Evolutionary conservation across 805 yeast species (phyloP), one percentile per base, ranked within the genome.

Genomic region (Yarrowia deformans): DNA sequence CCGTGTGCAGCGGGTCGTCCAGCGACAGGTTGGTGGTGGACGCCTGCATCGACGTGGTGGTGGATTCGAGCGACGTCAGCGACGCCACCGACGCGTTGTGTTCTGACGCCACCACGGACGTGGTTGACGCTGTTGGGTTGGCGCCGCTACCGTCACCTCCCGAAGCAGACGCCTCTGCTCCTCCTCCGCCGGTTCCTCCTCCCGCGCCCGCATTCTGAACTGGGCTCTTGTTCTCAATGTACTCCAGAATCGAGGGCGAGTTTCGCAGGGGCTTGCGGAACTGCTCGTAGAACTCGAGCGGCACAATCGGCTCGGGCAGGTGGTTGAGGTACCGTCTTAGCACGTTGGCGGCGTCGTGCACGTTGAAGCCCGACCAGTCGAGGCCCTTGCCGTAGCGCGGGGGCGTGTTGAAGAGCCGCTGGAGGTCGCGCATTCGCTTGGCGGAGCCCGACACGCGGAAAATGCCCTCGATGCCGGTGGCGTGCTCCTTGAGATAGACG

Each of bases 301-400:
- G 97, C 23, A 95, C 88, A 69, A 95, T 83, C 0, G 98, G 98
- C 75, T 95, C 98, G 0, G 97, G 96, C 69, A 95, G 83, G 55
- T 92, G 88, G 75, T 93, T 92, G 71, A 95, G 82, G 77, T 86
- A 95, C 69, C 99, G 83, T 76, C 98, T 84, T 70, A 95, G 84
- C 29, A 95, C 82, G 19, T 95, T 90, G 1, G 98, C 97, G 0
- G 97, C 98, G 78, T 95, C 99, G 79, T 95, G 99, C 13, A 94
- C 98, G 0, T 93, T 91, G 79, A 87, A 95, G 0, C 97, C 94
- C 61, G 91, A 93, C 99, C 98, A 95, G 72, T 85, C 86, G 55
- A 93, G 84, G 73, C 89, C 90, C 64, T 92, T 86, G 18, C 99
- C 99, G 77, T 90, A 95, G 70, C 87, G 87, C 0, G 99, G 98